Evolutionary conservation across 345 rosid genomes (phyloP).

Genomic region (Linum lewisii): DNA sequence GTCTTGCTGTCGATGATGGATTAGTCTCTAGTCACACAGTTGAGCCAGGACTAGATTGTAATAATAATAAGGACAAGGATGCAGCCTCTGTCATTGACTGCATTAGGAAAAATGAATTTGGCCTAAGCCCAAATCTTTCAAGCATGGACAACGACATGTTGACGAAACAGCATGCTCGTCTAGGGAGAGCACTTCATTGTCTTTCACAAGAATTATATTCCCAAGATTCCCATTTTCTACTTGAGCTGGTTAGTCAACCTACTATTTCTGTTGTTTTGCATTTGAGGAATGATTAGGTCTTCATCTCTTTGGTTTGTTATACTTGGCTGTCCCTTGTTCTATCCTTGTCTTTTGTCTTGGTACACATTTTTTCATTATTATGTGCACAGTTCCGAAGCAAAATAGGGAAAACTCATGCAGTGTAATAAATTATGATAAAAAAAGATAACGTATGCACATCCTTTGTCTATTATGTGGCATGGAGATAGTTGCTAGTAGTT

Average conservation of each 20-base stretch:
- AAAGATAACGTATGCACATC: not conserved
- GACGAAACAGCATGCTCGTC: constrained; percentile 94
- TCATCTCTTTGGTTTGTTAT: not conserved
- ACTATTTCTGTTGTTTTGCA: constrained; percentile 8
- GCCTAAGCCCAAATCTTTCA: constrained; percentile 59
- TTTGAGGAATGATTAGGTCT: not conserved
- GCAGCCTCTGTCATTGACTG: constrained; percentile 52
- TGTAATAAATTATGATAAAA: not conserved
- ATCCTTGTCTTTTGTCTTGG: not conserved
- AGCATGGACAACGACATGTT: constrained; percentile 55
- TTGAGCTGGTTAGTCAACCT: constrained; percentile 69
- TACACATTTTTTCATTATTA: too few relatives aligned
- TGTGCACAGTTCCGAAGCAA: not conserved
- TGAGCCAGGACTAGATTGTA: constrained; percentile 19
- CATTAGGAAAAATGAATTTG: constrained; percentile 86
- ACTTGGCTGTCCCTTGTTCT: not conserved
- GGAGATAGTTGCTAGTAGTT: not conserved
- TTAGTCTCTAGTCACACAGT: constrained; percentile 22
- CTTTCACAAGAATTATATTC: constrained; percentile 95
- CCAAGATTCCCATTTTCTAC: constrained; percentile 97
- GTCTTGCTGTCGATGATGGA: constrained; percentile 14
- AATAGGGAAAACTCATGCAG: not conserved
- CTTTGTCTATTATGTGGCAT: too few relatives aligned
- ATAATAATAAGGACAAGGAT: constrained; percentile 23
- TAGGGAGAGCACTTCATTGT: constrained; percentile 97